These are phyloP conservation scores for Eimeria maxima DNA, from an alignment of 169 alveolate species.

Conservation along the genomic window DNA sequence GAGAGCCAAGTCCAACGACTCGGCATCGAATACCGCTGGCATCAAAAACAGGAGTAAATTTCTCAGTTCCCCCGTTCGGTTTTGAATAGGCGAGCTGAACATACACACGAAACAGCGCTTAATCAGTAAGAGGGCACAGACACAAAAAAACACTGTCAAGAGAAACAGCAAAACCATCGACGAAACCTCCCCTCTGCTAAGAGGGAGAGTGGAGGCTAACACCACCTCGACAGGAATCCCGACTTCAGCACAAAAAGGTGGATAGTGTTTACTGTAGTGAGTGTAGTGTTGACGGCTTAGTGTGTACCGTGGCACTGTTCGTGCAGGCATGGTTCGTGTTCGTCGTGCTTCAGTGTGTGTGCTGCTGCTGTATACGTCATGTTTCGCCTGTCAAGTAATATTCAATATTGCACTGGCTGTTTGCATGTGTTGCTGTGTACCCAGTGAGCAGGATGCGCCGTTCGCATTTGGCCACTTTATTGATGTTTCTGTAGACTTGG, in stretches of 20 bases:
- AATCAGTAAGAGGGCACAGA: not conserved
- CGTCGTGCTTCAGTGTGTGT: not conserved
- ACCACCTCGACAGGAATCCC: no score
- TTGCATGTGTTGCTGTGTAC: constrained; percentile 5
- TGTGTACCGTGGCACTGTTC: no score
- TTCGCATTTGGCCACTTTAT: constrained; percentile 89
- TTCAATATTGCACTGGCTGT: no score
- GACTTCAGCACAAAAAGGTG: no score
- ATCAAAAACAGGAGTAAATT: constrained; percentile 93
- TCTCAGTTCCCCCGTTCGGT: constrained; percentile 93
- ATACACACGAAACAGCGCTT: not conserved
- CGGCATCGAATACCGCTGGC: constrained; percentile 93
- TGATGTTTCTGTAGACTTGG: constrained; percentile 91
- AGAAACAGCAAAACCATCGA: not conserved
- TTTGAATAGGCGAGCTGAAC: constrained; percentile 93
- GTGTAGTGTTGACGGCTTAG: no score
- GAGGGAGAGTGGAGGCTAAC: no score
- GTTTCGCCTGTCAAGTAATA: no score
- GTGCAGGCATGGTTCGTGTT: not conserved
- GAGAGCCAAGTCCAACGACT: constrained; percentile 89
- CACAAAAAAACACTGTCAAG: not conserved
- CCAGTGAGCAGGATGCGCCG: constrained; percentile 95
- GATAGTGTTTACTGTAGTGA: no score
- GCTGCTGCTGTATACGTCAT: not conserved
- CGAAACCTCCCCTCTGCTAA: not conserved